Base-by-base conservation (phyloP, 495 filamentous ascomycete species). In the Aspergillus indologenus region DNA sequence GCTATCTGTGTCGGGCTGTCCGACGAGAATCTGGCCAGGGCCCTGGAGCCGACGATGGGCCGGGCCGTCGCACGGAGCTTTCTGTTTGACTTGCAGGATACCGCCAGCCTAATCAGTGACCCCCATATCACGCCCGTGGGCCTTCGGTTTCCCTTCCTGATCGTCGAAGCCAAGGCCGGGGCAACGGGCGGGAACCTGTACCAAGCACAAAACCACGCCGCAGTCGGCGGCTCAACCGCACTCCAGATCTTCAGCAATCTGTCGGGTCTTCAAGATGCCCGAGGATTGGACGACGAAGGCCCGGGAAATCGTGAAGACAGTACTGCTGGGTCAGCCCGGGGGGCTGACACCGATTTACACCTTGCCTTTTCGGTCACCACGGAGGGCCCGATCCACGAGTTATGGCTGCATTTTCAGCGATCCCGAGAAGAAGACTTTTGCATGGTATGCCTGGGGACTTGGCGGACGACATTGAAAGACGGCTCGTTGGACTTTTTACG, bases 181-280 rank as follows among this genome's bases (percentile, higher is more conserved):
- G 57, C 61, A 56, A 60, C 61, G 9, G 57, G 57, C 1, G 57
- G 57, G 26, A 63, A 60, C 21, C 57, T 63, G 9, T 60, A 63
- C 48, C 57, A 57, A 19, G 61, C 61, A 5, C 61, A 63, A 9
- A 60, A 63, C 20, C 61, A 60, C 48, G 61, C 61, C 48, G 61
- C 61, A 19, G 57, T 63, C 22, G 34, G 61, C 22, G 52, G 56
- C 53, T 57, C 57, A 26, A 29, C 57, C 14, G 61, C 61, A 0
- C 53, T 63, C 22, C 57, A 26, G 47, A 59, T 63, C 18, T 24
- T 59, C 5, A 53, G 48, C 59, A 56, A 19, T 15, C 34, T 59
- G 21, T 21, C 3, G 18, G 58, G 45, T 46, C 58, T 60, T 17
- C 26, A 29, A 29, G 26, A 3, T 3, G 26, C 26, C 26, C 26